A percentile compares a stretch with the other conserved stretches of the same genome.
Conservation (phyloP, 495 filamentous ascomycete species). For the Podospora pseudoanserina region DNA sequence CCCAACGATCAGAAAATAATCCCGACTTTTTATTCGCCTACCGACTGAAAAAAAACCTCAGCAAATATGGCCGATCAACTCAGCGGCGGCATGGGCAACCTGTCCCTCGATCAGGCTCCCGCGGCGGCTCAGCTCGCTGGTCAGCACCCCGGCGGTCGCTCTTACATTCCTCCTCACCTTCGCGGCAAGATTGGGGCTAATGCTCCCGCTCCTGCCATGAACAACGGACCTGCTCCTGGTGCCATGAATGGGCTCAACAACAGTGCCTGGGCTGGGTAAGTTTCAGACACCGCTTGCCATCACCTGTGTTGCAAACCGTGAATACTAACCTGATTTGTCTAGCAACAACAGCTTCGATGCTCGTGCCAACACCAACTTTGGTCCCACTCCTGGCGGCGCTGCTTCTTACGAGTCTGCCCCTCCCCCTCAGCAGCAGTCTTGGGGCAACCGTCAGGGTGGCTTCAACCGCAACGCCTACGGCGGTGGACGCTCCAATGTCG, state of each 20-base stretch:
- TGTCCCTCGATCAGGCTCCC: slow-evolving; percentile 61
- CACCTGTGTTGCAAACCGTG: slow-evolving; percentile 2
- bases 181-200: slow-evolving; percentile 55
- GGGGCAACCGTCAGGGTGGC: slow-evolving; percentile 26
- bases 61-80: slow-evolving; percentile 87
- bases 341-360: slow-evolving; percentile 47
- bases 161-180: slow-evolving; percentile 96
- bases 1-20: neutral
- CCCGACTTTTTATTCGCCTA: neutral
- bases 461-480: slow-evolving; percentile 61
- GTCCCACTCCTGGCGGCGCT: slow-evolving; percentile 8
- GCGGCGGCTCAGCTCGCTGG: slow-evolving; percentile 56
- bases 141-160: slow-evolving; percentile 53
- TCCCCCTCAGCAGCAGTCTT: slow-evolving; percentile 22
- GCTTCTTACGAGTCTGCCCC: slow-evolving; percentile 20
- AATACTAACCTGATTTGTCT: slow-evolving; percentile 4
- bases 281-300: neutral
- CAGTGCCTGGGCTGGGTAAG: slow-evolving; percentile 64
- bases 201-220: slow-evolving; percentile 19
- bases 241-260: slow-evolving; percentile 42
- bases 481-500: slow-evolving; percentile 60
- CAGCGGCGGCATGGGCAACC: slow-evolving; percentile 83
- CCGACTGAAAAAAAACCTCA: neutral
- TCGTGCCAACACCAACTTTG: slow-evolving; percentile 26
- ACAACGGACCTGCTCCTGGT: slow-evolving; percentile 4